Percentiles rank a stretch among this genome's conserved stretches.
Conservation (phyloP, 306 rosid species). For the Fagus sylvatica region DNA sequence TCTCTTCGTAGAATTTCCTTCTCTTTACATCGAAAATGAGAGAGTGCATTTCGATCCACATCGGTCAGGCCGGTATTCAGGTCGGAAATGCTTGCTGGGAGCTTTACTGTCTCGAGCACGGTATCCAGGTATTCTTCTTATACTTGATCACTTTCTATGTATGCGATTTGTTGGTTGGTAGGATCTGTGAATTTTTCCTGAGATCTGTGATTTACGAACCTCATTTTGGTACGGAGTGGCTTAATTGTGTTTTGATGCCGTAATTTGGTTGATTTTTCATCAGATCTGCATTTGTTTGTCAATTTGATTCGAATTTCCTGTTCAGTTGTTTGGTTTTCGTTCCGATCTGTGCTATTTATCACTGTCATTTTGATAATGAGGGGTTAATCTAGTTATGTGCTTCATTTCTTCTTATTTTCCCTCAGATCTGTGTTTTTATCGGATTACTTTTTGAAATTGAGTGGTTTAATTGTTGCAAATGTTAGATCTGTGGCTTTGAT, state of each 20-base stretch:
- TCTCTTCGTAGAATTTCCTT: background rate
- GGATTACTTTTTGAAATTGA: background rate
- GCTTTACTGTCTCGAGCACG: conserved; percentile 93
- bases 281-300: background rate
- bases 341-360: background rate
- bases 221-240: background rate
- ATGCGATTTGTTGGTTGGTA: background rate
- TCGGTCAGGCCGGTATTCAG: conserved; percentile 98
- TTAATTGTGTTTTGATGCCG: background rate
- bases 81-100: conserved; percentile 99
- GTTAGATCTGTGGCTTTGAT: background rate
- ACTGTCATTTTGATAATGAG: background rate
- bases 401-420: background rate
- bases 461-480: background rate
- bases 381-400: background rate
- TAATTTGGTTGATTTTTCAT: background rate
- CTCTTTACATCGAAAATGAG: conserved; percentile 52
- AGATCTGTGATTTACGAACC: background rate
- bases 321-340: background rate
- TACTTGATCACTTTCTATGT: background rate
- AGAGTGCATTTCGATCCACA: conserved; percentile 92
- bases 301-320: background rate
- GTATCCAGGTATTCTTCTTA: conserved; percentile 56
- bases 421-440: background rate
- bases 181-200: background rate